Evolutionary conservation across 495 filamentous ascomycete species (phyloP).

Genomic region (Haplographium delicatum): DNA sequence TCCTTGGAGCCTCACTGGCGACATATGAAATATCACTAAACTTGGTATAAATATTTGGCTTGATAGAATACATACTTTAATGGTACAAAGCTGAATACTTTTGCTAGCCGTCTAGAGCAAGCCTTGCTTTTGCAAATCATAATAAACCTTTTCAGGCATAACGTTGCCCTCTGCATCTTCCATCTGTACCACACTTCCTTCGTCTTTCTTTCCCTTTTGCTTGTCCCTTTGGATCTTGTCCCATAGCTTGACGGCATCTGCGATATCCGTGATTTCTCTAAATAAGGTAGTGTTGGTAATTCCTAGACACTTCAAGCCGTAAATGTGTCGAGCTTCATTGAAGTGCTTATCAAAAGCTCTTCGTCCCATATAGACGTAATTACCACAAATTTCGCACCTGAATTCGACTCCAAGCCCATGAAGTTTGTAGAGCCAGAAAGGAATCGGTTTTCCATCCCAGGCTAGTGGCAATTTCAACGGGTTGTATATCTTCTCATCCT

Average conservation of each 20-base stretch:
- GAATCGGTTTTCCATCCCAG: constrained; percentile 98
- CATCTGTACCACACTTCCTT: constrained; percentile 91
- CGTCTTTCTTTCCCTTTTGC: constrained; percentile 66
- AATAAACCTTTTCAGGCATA: constrained; percentile 96
- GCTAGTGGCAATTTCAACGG: constrained; percentile 90
- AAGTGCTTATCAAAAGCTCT: constrained; percentile 98
- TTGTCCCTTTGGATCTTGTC: constrained; percentile 87
- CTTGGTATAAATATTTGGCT: too few species aligned
- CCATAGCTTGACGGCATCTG: constrained; percentile 83
- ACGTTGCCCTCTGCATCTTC: constrained; percentile 96
- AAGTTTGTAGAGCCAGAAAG: constrained; percentile 97
- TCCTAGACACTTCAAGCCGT: constrained; percentile 87
- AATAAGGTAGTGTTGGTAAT: constrained; percentile 91
- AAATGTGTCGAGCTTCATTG: constrained; percentile 85
- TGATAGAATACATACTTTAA: constrained; percentile 15
- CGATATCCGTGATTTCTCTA: constrained; percentile 87
- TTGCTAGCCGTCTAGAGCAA: constrained; percentile 41
- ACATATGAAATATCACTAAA: too few species aligned
- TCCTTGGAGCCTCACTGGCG: too few species aligned
- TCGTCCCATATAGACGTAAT: constrained; percentile 95
- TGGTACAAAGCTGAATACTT: neutral
- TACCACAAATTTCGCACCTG: constrained; percentile 92
- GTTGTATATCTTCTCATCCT: constrained; percentile 89
- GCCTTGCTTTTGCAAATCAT: constrained; percentile 73
- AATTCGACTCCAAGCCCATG: constrained; percentile 96